Percentiles rank a stretch among this genome's conserved stretches.
These are phyloP conservation scores for Ramichloridium luteum DNA, from an alignment of 2,329 filamentous ascomycete species.

Conservation along the genomic window DNA sequence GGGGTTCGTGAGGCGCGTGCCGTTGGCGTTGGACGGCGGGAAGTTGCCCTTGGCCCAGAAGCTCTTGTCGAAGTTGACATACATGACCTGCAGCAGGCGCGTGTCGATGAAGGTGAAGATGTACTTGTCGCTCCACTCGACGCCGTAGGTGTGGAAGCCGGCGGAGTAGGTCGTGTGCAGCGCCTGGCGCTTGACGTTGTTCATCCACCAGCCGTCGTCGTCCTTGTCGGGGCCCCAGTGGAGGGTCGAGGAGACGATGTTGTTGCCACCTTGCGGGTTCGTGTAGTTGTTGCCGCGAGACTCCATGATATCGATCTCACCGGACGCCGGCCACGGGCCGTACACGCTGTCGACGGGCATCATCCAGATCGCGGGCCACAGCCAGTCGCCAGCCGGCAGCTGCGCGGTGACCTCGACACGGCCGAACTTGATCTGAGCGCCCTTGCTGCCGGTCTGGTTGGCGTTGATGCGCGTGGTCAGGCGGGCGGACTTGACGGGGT, in stretches of 20 bases:
- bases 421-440: constrained; percentile 64
- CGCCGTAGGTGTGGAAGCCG: constrained; percentile 62
- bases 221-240: constrained; percentile 66
- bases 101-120: constrained; percentile 78
- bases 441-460: constrained; percentile 26
- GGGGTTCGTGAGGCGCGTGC: constrained; percentile 26
- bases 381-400: constrained; percentile 67
- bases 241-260: constrained; percentile 65
- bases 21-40: constrained; percentile 23
- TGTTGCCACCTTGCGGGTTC: constrained; percentile 65
- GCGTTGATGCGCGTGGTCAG: constrained; percentile 52
- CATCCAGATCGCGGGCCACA: constrained; percentile 92
- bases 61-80: constrained; percentile 43
- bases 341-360: constrained; percentile 61
- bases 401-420: constrained; percentile 69
- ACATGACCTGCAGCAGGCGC: constrained; percentile 66
- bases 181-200: constrained; percentile 63
- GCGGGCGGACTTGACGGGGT: constrained; percentile 64
- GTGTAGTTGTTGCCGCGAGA: constrained; percentile 71
- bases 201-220: constrained; percentile 73
- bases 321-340: constrained; percentile 64
- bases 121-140: constrained; percentile 83
- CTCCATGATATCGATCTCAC: constrained; percentile 75
- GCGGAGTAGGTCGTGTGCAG: constrained; percentile 61
- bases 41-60: constrained; percentile 30